Evolutionary conservation across 495 filamentous ascomycete genomes (phyloP).

Genomic region (Penicillium pancosmium): DNA sequence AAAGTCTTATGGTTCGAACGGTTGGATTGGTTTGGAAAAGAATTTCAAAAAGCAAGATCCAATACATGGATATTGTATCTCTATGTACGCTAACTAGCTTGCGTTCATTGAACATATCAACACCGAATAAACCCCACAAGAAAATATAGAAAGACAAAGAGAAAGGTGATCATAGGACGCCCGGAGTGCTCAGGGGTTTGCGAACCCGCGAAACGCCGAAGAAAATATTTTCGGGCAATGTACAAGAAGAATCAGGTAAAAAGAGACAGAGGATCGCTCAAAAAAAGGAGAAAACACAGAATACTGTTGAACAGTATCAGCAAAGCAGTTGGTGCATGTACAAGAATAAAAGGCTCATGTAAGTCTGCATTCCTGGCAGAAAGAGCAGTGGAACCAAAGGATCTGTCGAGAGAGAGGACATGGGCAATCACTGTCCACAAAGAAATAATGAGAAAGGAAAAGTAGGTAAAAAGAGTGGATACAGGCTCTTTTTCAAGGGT

Average conservation of each 20-base stretch:
- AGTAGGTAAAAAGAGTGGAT: neutral
- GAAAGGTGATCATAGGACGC: conserved; percentile 8
- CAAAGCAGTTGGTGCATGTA: conserved; percentile 39
- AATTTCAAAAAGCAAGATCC: neutral
- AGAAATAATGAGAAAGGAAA: neutral
- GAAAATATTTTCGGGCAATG: conserved; percentile 2
- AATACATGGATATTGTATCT: conserved; percentile 6
- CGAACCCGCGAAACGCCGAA: neutral
- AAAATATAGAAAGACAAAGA: neutral
- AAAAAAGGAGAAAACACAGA: conserved; percentile 9
- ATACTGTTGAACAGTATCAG: conserved; percentile 21
- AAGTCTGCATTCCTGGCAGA: neutral
- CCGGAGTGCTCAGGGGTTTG: conserved; percentile 1
- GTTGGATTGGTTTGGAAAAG: no score
- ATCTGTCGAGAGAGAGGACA: conserved; percentile 15
- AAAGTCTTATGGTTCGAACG: neutral
- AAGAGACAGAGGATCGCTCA: conserved; percentile 12
- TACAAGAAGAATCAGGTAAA: conserved; percentile 1
- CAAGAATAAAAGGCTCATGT: conserved; percentile 25
- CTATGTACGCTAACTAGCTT: conserved; percentile 18
- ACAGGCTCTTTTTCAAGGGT: neutral
- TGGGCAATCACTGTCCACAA: neutral
- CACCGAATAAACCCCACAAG: neutral
- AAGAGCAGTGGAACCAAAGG: neutral
- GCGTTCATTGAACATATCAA: conserved; percentile 10